phyloP scores from a whole-genome alignment of 495 filamentous ascomycete genomes.

The Acidiella bohemica region DNA sequence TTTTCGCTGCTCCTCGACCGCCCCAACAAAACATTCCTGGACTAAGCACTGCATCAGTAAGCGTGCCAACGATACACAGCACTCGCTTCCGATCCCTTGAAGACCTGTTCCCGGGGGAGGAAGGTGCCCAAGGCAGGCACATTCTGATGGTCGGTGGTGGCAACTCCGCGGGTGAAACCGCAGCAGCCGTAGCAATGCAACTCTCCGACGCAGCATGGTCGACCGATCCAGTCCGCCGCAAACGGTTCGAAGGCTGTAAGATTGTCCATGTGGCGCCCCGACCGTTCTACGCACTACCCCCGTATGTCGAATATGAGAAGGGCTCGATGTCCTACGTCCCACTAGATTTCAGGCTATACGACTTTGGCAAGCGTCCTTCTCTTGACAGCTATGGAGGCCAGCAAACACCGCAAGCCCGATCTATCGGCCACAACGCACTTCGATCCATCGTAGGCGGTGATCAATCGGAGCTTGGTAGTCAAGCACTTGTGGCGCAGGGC shows the following conservation, averaged over 20 bases:
- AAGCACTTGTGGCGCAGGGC: conserved; percentile 25
- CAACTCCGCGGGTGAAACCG: conserved; percentile 70
- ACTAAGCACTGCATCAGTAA: background rate
- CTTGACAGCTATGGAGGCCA: conserved; percentile 18
- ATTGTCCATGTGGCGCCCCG: conserved; percentile 55
- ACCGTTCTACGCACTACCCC: conserved; percentile 62
- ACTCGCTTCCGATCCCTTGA: conserved; percentile 33
- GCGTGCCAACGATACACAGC: conserved; percentile 39
- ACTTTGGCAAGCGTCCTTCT: conserved; percentile 44
- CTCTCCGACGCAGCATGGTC: conserved; percentile 45
- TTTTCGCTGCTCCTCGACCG: conserved; percentile 50
- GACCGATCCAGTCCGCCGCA: conserved; percentile 23
- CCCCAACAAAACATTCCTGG: conserved; percentile 37
- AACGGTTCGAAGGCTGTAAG: conserved; percentile 28
- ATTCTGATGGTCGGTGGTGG: conserved; percentile 71
- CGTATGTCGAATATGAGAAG: conserved; percentile 37
- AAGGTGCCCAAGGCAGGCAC: conserved; percentile 33
- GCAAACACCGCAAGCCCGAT: conserved; percentile 5
- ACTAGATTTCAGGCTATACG: conserved; percentile 62
- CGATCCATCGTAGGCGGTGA: conserved; percentile 44
- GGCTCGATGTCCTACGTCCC: conserved; percentile 47
- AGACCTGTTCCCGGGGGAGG: conserved; percentile 16
- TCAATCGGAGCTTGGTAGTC: conserved; percentile 41
- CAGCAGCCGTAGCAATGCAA: conserved; percentile 55
- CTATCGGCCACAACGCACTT: conserved; percentile 9